These are phyloP conservation scores for Candolleomyces eurysporus DNA, from an alignment of 768 basidiomycete species.

Conservation along the genomic window DNA sequence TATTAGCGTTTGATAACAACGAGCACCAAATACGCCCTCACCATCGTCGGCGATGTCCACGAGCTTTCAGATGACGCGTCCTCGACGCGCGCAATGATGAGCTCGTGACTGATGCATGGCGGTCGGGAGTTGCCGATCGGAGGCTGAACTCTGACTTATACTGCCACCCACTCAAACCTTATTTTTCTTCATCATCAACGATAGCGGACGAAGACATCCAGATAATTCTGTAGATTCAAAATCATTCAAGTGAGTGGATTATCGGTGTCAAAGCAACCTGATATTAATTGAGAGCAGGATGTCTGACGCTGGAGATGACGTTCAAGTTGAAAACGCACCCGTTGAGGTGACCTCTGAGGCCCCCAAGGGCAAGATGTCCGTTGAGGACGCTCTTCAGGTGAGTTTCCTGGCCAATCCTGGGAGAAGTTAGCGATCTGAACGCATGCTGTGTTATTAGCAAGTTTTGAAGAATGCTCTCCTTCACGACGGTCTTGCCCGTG, in stretches of 20 bases:
- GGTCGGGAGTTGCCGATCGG: slow-evolving; percentile 50
- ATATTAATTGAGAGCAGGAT: slow-evolving; percentile 46
- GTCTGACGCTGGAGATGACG: slow-evolving; percentile 99
- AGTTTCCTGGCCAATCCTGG: slow-evolving; percentile 6
- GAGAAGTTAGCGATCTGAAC: slow-evolving; percentile 2
- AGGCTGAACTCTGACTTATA: slow-evolving; percentile 41
- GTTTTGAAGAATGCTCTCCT: slow-evolving; percentile 98
- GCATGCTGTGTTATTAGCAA: slow-evolving; percentile 54
- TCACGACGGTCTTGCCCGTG: slow-evolving; percentile 97
- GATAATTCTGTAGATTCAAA: slow-evolving; percentile 25
- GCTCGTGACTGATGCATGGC: slow-evolving; percentile 15
- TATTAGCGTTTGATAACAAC: neutral
- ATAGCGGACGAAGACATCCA: slow-evolving; percentile 92
- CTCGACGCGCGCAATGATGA: slow-evolving; percentile 18
- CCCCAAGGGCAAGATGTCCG: slow-evolving; percentile 92
- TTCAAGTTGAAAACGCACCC: slow-evolving; percentile 70
- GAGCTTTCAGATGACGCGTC: slow-evolving; percentile 18
- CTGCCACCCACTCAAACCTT: slow-evolving; percentile 35
- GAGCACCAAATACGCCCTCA: slow-evolving; percentile 14
- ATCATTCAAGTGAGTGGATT: slow-evolving; percentile 38
- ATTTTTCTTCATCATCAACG: slow-evolving; percentile 76
- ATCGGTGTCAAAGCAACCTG: neutral
- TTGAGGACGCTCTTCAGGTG: slow-evolving; percentile 93
- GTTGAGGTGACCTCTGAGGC: slow-evolving; percentile 86
- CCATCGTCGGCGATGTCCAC: slow-evolving; percentile 24